Base-by-base conservation (phyloP, 768 basidiomycete species). In the Solioccasus polychromus region DNA sequence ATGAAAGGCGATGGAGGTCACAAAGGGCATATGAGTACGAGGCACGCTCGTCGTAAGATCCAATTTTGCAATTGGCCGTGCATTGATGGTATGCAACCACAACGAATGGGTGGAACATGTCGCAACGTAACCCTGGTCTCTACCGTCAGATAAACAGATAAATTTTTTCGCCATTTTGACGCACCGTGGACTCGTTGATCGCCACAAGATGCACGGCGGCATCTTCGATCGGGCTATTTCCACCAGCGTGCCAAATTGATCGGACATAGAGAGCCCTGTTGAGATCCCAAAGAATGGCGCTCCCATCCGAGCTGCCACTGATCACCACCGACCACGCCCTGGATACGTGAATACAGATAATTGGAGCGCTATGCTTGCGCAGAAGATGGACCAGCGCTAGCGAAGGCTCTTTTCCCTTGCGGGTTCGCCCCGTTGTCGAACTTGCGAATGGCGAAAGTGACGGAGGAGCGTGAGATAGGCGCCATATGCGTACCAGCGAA, bases 211-310 rank as follows among this genome's bases (percentile, higher is more conserved):
- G 77, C 12, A 95, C 80, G 0, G 76, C 71, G 17, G 71, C 41
- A 45, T 46, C 57, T 39, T 73, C 67, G 3, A 39, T 29, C 19
- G 48, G 11, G 26, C 10, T 38, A 9, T 58, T 54, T 8, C 53
- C 58, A 0, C 60, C 48, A 10, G 74, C 75, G 45, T 91, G 88
- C 78, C 85, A 85, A 24, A 92, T 85, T 0, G 89, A 88, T 44
- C 85, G 72, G 11, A 88, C 80, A 51, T 96, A 95, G 8, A 80
- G 69, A 8, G 87, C 86, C 22, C 82, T 72, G 59, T 96, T 95
- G 42, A 92, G 74, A 63, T 95, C 93, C 93, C 93, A 96, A 3
- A 95, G 46, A 4, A 85, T 85, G 0, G 87, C 90, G 50, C 83
- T 89, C 2, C 92, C 90, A 55, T 95, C 92, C 57, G 79, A 76